Base-by-base conservation (phyloP, 768 basidiomycete genomes). In the Phylloporus rhodoxanthus region DNA sequence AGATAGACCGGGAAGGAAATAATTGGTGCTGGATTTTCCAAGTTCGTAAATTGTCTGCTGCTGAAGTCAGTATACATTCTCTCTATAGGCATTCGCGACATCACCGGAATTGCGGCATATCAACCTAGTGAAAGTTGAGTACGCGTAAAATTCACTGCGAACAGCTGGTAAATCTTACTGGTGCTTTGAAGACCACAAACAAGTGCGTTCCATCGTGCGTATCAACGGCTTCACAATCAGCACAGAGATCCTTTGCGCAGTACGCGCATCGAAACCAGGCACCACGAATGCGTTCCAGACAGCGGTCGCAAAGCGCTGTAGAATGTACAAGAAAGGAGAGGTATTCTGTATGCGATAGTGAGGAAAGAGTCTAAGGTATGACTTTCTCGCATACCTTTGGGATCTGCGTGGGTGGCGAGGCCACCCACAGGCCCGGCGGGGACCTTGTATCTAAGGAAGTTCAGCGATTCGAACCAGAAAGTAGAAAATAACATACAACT, bases 221-320 rank as follows among this genome's bases (percentile, higher is more conserved):
- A 60, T 91, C 91, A 23, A 87, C 70, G 40, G 71, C 75, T 65
- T 93, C 87, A 58, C 93, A 95, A 26, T 76, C 76, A 36, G 82
- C 81, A 68, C 94, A 96, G n/a, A 95, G 71, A 63, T 97, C 94
- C 57, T 79, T 83, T 6, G 77, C 76, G 61, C 93, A 96, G 61
- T 91, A 90, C 4, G 82, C 91, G 60, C 94, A 97, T 57, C 87
- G 80, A 68, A 84, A 87, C 94, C 94, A 97, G 57, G 81, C 79
- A 14, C 94, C 94, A n/a, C 74, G 70, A 47, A 96, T 94, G 43
- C 75, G 77, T 21, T 75, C 77, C 74, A 91, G 80, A 65, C 94
- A 94, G 39, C 84, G 79, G 68, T 97, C 94, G 57, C 94, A 97
- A 6, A 91, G 67, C 6, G 91, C 87, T 19, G 77, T 70, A 4